A percentile compares a stretch with the other conserved stretches of the same genome.
Conservation (phyloP, 2,329 filamentous ascomycete species). For the Decorospora gaudefroyi region DNA sequence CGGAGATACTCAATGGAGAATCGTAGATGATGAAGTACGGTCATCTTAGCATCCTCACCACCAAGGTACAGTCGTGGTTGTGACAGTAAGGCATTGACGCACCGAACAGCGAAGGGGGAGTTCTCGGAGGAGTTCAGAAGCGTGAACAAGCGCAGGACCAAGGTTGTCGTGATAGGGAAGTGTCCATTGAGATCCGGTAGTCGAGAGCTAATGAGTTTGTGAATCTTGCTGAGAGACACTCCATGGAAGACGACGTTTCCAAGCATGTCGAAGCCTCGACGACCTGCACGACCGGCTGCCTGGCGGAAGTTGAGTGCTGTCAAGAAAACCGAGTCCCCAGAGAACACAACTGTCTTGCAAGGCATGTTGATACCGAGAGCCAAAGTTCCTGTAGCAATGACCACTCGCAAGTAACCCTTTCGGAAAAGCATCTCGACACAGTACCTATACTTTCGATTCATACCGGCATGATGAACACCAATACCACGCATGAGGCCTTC, state of each 20-base stretch:
- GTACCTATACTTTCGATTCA: constrained; percentile 78
- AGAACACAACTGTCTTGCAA: constrained; percentile 79
- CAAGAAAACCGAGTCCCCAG: constrained; percentile 72
- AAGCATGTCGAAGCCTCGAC: constrained; percentile 78
- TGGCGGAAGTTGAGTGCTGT: constrained; percentile 78
- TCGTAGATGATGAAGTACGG: constrained; percentile 74
- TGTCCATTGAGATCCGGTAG: constrained; percentile 76
- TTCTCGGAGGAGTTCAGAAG: constrained; percentile 69
- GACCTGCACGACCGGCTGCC: constrained; percentile 75
- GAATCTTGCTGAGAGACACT: constrained; percentile 63
- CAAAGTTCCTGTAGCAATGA: constrained; percentile 76
- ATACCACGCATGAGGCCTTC: constrained; percentile 68
- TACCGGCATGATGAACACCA: constrained; percentile 77
- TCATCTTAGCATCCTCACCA: constrained; percentile 67
- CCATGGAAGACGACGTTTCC: constrained; percentile 81
- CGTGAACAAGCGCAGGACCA: constrained; percentile 70
- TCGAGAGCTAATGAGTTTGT: constrained; percentile 71
- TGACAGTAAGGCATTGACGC: constrained; percentile 69
- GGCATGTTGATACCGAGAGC: constrained; percentile 74
- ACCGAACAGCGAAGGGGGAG: constrained; percentile 63
- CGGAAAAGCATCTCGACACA: constrained; percentile 74
- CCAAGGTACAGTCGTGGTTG: constrained; percentile 73
- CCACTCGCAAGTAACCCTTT: constrained; percentile 69
- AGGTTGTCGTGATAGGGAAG: constrained; percentile 74
- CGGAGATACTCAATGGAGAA: constrained; percentile 82